These are phyloP conservation scores for Geotrichum klebahnii DNA, from an alignment of 1,139 yeast species.

Conservation along the genomic window DNA sequence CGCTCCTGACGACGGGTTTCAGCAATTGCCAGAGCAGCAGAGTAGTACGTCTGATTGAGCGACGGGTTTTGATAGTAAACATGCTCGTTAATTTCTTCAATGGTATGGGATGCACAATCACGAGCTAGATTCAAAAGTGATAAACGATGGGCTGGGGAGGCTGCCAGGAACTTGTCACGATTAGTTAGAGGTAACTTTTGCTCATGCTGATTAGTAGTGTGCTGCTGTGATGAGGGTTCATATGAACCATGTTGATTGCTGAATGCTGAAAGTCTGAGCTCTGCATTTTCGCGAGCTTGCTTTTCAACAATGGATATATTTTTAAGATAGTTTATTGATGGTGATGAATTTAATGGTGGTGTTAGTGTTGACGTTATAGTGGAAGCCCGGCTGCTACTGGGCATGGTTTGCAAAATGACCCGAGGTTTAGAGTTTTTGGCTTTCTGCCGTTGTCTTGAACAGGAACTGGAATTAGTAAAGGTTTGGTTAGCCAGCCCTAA, in stretches of 20 bases:
- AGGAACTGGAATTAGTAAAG: too few species aligned
- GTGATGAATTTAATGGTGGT: too few species aligned
- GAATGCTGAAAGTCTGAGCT: constrained; percentile 32
- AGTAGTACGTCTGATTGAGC: constrained; percentile 33
- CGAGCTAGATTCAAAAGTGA: constrained; percentile 39
- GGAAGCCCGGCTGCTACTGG: constrained; percentile 1
- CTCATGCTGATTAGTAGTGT: constrained; percentile 18
- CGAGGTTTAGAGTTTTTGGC: too few species aligned
- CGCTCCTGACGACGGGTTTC: constrained; percentile 60
- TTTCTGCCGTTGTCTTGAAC: too few species aligned
- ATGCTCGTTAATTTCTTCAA: constrained; percentile 42
- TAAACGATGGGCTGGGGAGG: constrained; percentile 33
- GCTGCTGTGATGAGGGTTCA: neutral
- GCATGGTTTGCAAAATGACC: too few species aligned
- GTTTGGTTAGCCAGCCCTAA: too few species aligned
- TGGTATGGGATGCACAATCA: constrained; percentile 35
- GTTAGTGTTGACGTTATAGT: neutral
- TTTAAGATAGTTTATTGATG: constrained; percentile 18
- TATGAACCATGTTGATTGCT: constrained; percentile 24
- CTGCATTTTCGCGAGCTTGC: constrained; percentile 37
- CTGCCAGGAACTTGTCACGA: constrained; percentile 42
- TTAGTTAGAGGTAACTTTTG: constrained; percentile 23
- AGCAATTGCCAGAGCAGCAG: constrained; percentile 52
- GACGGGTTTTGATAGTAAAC: constrained; percentile 39
- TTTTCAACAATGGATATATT: constrained; percentile 31